Base-by-base conservation (phyloP, 257 asterid species). In the Forsythia viridissima region DNA sequence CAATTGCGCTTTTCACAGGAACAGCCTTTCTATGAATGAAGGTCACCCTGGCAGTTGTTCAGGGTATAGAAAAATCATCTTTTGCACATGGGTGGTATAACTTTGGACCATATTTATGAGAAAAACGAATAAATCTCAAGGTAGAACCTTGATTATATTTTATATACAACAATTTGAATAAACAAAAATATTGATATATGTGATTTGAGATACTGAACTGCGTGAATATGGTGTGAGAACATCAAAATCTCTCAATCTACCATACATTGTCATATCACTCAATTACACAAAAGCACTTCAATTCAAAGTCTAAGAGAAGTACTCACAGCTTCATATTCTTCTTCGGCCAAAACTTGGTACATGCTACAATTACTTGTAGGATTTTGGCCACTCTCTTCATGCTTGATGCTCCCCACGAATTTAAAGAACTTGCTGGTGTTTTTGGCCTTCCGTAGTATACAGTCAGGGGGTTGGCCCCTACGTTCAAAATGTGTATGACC, bases 391-490 rank as follows among this genome's bases (percentile, higher is more conserved):
- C 80, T 82, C 81, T 84, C 97, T 80, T 90, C 97, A 71, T 86
- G 90, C 83, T 81, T 88, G 85, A 91, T 77, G 84, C 91, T 92
- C 86, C 98, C 98, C 40, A 84, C 82, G 80, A 87, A 88, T 85
- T 96, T 93, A 85, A 96, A 96, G 85, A 96, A 96, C 91, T 92
- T 96, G 92, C 88, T 83, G 65, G 98, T 89, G 77, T 90, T 92
- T 89, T 93, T 92, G 80, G 98, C 96, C 80, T 91, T 91, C 86
- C 88, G 80, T 52, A 96, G 88, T 80, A 96, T 82, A 85, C 91
- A 85, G 85, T 96, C 99, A 74, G 99, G 99, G 81, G 98, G 98
- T 82, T 92, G 97, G 39, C 91, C 93, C 90, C 99, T 96, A 77
- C 84, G 86, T 18, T 72, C 40, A 59, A 75, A 71, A 77, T 68